These are phyloP conservation scores for Solanum bulbocastanum DNA, from an alignment of 257 asterid genomes.

Conservation along the genomic window DNA sequence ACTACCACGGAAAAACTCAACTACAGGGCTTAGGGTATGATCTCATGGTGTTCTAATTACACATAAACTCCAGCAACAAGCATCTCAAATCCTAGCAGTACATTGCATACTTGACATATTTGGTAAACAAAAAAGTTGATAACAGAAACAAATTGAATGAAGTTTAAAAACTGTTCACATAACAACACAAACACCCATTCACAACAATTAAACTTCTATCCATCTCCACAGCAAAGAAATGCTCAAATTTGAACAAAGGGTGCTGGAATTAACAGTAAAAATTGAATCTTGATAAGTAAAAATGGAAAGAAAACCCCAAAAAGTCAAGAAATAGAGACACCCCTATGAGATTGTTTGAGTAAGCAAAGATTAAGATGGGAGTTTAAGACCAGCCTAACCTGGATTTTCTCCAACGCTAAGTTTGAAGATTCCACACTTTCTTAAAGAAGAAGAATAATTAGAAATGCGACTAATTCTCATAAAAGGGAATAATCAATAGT, in stretches of 20 bases:
- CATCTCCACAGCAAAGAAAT: neutral
- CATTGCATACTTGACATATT: neutral
- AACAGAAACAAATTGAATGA: neutral
- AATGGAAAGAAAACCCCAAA: neutral
- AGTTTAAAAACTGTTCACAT: neutral
- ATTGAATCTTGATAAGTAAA: neutral
- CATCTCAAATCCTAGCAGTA: neutral
- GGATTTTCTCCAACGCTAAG: slow-evolving; percentile 3
- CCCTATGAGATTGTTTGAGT: neutral
- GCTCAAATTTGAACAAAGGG: neutral
- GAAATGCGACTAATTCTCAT: neutral
- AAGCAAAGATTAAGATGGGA: neutral
- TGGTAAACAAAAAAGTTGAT: neutral
- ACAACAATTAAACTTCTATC: neutral
- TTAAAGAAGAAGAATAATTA: neutral
- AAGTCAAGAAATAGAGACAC: neutral
- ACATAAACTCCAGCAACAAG: neutral
- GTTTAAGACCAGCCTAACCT: neutral
- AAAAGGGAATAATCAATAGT: neutral
- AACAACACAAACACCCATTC: neutral
- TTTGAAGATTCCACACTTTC: neutral
- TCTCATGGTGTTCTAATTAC: neutral
- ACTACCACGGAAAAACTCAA: neutral
- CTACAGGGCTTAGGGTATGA: neutral
- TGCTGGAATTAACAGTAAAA: neutral